Evolutionary conservation across 2,329 filamentous ascomycete genomes (phyloP).

Genomic region (Chrysoporthe cubensis): DNA sequence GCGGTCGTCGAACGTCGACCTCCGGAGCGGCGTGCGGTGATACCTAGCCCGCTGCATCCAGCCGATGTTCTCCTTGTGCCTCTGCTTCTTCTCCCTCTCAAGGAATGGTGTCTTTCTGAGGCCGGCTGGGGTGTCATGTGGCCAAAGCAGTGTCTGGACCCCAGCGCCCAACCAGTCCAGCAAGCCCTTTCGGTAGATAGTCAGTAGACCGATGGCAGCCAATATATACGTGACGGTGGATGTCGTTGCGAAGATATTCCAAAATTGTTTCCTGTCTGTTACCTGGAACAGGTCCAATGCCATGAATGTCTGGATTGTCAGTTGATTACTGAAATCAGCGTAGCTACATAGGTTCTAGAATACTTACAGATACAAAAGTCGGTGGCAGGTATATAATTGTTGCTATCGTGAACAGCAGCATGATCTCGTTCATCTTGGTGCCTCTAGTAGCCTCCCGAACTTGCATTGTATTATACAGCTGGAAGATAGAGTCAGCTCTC

Average conservation of each 20-base stretch:
- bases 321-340: not conserved
- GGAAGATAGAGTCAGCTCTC: not conserved
- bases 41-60: not conserved
- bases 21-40: not conserved
- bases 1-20: not conserved
- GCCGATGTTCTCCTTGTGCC: not conserved
- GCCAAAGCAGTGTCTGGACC: not conserved
- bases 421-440: not conserved
- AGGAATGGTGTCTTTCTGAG: not conserved
- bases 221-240: not conserved
- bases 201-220: not conserved
- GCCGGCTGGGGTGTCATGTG: not conserved
- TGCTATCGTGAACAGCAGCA: conserved; percentile 3
- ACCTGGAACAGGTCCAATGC: not conserved
- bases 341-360: not conserved
- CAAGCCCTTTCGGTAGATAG: not conserved
- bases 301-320: not conserved
- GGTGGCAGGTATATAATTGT: conserved; percentile 1
- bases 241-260: not conserved
- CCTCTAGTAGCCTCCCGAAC: conserved; percentile 1
- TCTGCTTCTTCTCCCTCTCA: not conserved
- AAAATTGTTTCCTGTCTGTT: not conserved
- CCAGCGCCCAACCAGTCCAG: not conserved
- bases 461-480: not conserved
- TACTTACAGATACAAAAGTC: not conserved